Evolutionary conservation across 352 stramenopile genomes (phyloP).

Genomic region (Globisporangium ultimum): DNA sequence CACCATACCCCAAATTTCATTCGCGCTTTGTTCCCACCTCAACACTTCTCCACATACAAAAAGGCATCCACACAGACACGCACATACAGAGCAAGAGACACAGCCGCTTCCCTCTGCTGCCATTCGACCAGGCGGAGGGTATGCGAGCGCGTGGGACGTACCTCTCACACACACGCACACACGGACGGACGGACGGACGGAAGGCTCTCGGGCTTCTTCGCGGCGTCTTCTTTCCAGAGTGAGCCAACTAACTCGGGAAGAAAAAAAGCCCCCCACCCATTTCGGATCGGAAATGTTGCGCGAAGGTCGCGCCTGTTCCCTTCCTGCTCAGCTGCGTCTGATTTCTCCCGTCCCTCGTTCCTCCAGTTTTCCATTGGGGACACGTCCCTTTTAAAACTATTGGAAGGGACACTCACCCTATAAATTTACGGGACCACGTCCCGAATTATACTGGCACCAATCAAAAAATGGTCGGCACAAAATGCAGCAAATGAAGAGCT

Average conservation of each 20-base stretch:
- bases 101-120: neutral
- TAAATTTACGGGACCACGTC: conserved; percentile 15
- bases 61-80: neutral
- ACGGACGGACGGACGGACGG: too few relatives aligned
- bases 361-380: neutral
- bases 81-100: neutral
- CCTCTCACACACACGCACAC: neutral
- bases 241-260: conserved; percentile 8
- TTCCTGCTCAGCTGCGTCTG: conserved; percentile 4
- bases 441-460: conserved; percentile 10
- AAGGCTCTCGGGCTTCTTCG: neutral
- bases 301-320: conserved; percentile 20
- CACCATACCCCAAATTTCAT: neutral
- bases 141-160: neutral
- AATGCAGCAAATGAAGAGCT: neutral
- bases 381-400: neutral
- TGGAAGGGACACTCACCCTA: too few relatives aligned
- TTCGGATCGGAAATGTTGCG: conserved; percentile 2
- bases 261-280: conserved; percentile 7
- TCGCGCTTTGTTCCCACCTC: neutral
- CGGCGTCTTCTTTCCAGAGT: conserved; percentile 8
- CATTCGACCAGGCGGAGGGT: neutral
- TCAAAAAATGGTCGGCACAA: conserved; percentile 6
- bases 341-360: neutral
- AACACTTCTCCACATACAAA: neutral